Base-by-base conservation (phyloP, 176 grass and related monocot genomes). In the Hyparrhenia diplandra region DNA sequence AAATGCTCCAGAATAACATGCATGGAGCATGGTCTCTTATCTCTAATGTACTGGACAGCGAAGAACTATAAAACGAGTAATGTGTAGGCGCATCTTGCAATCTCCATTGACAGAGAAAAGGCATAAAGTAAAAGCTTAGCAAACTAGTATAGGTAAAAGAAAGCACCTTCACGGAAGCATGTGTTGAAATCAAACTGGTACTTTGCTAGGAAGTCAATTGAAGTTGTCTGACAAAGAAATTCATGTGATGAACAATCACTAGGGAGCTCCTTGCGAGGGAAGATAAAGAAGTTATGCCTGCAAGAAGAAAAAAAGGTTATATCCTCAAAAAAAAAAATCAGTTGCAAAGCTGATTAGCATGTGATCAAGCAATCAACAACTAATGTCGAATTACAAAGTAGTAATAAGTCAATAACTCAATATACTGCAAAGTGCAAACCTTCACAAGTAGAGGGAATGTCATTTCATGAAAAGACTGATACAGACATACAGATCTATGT, bases 161-260 rank as follows among this genome's bases (percentile, higher is more conserved):
- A 86, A 89, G 69, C 83, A 92, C 95, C 95, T 86, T 98, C 87
- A 67, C 63, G 82, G 79, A 98, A 85, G 68, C 88, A 98, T 21
- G 82, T 85, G 66, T 98, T 98, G 84, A 98, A 98, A 88, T 98
- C 90, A 70, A 95, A 95, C 73, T 89, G 90, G 67, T 98, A 85
- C 25, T 90, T 89, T 8, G 95, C 92, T 43, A 98, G 86, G 84
- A 98, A 98, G 30, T 95, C 84, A 32, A 98, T 90, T 20, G 95
- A 98, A 24, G 86, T 89, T 70, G 86, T 91, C 86, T 98, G 95
- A 76, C 92, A 98, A 3, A 98, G 92, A 77, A 98, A 94, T 64
- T 93, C 92, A 67, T 77, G 77, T n/a, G 88, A 80, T 67, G 68
- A 77, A 24, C 82, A 68, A 78, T 93, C 84, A 91, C 52, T 72